Conservation (phyloP, 768 basidiomycete species). For the Grammothele lineata region DNA sequence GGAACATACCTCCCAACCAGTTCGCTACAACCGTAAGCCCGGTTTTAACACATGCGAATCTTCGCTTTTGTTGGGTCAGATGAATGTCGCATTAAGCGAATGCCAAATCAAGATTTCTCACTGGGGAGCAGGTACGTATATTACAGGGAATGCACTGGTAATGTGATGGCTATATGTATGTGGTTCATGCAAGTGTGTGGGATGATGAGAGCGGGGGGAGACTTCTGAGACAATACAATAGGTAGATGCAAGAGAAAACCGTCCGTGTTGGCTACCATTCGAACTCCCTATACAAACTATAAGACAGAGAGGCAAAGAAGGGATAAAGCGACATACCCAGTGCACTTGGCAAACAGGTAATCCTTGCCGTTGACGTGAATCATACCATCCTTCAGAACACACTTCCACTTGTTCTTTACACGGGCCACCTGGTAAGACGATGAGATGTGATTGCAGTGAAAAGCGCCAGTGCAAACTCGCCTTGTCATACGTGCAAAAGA, state of each 20-base stretch:
- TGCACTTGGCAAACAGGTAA: conserved; percentile 96
- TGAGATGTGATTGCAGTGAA: background rate
- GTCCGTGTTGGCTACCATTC: conserved; percentile 21
- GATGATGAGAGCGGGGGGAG: no score
- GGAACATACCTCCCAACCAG: no score
- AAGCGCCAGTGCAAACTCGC: conserved; percentile 35
- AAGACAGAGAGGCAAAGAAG: no score
- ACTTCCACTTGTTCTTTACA: conserved; percentile 99
- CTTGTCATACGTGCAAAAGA: conserved; percentile 99
- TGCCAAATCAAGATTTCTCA: no score
- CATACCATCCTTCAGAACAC: conserved; percentile 95
- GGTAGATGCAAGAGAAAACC: no score
- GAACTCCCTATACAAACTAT: no score
- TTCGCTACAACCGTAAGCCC: no score
- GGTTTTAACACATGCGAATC: no score
- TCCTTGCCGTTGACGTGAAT: conserved; percentile 96
- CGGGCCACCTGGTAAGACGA: conserved; percentile 70
- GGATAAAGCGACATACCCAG: conserved; percentile 53
- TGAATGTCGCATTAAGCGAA: no score
- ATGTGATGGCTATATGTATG: conserved; percentile 4
- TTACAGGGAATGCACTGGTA: conserved; percentile 13
- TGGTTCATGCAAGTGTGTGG: conserved; percentile 16
- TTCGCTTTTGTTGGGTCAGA: no score
- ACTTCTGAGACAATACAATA: no score
- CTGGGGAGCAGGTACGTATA: conserved; percentile 9